Conservation (phyloP, 2,329 filamentous ascomycete genomes). For the Phialocephala subalpina region DNA sequence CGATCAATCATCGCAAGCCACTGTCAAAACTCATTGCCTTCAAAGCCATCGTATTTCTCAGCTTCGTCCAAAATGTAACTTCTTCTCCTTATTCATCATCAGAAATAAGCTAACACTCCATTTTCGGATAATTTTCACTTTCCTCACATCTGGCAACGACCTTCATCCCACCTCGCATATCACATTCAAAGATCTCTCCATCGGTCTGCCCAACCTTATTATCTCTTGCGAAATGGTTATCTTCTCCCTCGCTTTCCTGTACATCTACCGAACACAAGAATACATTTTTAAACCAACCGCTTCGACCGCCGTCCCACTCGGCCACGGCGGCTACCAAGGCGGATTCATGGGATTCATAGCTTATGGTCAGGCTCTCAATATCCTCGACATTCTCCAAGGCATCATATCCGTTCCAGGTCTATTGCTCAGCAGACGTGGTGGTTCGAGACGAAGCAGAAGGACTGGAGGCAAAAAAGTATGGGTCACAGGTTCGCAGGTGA, state of each 20-base stretch:
- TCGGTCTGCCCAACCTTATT: slow-evolving; percentile 30
- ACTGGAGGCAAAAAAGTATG: not conserved
- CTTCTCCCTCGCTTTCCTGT: slow-evolving; percentile 28
- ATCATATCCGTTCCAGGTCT: slow-evolving; percentile 9
- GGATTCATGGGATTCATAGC: slow-evolving; percentile 28
- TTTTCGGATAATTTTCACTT: slow-evolving; percentile 26
- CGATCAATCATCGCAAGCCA: slow-evolving; percentile 20
- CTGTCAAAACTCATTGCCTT: slow-evolving; percentile 29
- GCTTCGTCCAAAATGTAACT: slow-evolving; percentile 31
- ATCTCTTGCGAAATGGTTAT: slow-evolving; percentile 31
- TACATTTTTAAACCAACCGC: slow-evolving; percentile 20
- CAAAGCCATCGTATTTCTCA: slow-evolving; percentile 32
- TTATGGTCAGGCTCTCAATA: slow-evolving; percentile 25
- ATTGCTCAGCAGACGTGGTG: not conserved
- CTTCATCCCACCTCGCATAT: slow-evolving; percentile 27
- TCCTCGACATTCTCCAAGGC: slow-evolving; percentile 16
- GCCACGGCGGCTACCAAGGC: slow-evolving; percentile 28
- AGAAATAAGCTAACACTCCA: not conserved
- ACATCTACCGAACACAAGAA: slow-evolving; percentile 23
- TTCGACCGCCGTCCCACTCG: slow-evolving; percentile 16
- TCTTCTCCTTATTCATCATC: not conserved
- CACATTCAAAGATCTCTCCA: slow-evolving; percentile 28
- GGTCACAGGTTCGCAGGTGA: not conserved
- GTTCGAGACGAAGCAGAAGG: not conserved
- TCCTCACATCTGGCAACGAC: slow-evolving; percentile 24